Evolutionary conservation across 257 asterid genomes (phyloP).

Genomic region (Lithospermum erythrorhizon): DNA sequence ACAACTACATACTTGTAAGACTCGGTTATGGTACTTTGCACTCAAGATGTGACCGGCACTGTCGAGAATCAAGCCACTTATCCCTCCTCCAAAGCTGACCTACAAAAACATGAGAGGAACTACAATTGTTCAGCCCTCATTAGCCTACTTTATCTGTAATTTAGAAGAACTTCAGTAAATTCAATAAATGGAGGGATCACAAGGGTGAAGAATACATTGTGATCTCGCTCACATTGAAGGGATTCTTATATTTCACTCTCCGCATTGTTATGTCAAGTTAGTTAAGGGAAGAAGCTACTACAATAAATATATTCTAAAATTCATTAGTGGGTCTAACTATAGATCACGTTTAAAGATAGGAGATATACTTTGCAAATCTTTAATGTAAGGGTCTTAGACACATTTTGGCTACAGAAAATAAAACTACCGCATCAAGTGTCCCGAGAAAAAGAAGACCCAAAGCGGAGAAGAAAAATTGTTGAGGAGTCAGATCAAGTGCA

Average conservation of each 20-base stretch:
- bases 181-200: neutral
- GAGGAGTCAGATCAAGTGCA: conserved; percentile 41
- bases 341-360: neutral
- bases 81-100: conserved; percentile 77
- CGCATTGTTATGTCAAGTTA: neutral
- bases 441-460: conserved; percentile 63
- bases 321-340: neutral
- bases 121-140: neutral
- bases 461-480: conserved; percentile 43
- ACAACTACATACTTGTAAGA: conserved; percentile 51
- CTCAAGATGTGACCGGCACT: conserved; percentile 79
- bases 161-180: neutral
- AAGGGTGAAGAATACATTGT: neutral
- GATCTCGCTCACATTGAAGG: neutral
- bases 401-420: neutral
- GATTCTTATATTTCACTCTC: neutral
- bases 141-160: neutral
- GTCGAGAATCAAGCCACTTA: conserved; percentile 80
- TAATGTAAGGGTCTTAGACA: neutral
- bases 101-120: conserved; percentile 26
- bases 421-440: conserved; percentile 82
- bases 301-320: too few relatives aligned
- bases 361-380: neutral
- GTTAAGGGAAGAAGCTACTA: neutral
- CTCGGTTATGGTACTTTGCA: conserved; percentile 85